Evolutionary conservation across 371 early-diverging fungal genomes (phyloP).

Genomic region (Actinomucor elegans): DNA sequence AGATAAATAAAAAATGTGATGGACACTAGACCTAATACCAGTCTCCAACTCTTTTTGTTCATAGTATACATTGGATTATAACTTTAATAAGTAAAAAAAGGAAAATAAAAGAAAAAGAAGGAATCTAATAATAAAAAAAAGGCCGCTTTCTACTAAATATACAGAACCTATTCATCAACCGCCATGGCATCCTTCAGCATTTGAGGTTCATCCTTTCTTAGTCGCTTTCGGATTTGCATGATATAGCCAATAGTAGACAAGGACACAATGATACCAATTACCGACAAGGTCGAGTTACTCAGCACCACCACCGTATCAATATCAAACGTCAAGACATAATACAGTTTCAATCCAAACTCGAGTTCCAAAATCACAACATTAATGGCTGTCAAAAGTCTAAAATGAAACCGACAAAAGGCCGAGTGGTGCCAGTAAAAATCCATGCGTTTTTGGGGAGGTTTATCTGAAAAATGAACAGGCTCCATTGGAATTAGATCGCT

Average conservation of each 20-base stretch:
- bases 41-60: constrained; percentile 8
- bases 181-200: constrained; percentile 24
- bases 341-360: constrained; percentile 45
- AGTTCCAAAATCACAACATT: constrained; percentile 35
- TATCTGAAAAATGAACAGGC: constrained; percentile 20
- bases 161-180: neutral
- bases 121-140: neutral
- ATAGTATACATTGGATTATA: constrained; percentile 5
- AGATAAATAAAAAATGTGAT: neutral
- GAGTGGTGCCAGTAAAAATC: constrained; percentile 38
- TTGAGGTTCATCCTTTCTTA: constrained; percentile 27
- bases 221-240: constrained; percentile 19
- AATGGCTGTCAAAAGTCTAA: constrained; percentile 36
- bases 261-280: constrained; percentile 29
- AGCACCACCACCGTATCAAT: constrained; percentile 38
- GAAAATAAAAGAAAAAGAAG: neutral
- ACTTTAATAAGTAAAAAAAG: neutral
- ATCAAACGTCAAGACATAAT: constrained; percentile 39
- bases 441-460: constrained; percentile 27
- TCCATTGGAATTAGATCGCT: constrained; percentile 33
- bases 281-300: constrained; percentile 32
- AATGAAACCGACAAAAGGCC: constrained; percentile 25
- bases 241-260: constrained; percentile 31
- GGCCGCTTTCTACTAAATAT: neutral
- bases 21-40: neutral